Percentiles rank a stretch among this genome's conserved stretches.
Conservation (phyloP, 139 green algal species). For the Micractinium sp. region DNA sequence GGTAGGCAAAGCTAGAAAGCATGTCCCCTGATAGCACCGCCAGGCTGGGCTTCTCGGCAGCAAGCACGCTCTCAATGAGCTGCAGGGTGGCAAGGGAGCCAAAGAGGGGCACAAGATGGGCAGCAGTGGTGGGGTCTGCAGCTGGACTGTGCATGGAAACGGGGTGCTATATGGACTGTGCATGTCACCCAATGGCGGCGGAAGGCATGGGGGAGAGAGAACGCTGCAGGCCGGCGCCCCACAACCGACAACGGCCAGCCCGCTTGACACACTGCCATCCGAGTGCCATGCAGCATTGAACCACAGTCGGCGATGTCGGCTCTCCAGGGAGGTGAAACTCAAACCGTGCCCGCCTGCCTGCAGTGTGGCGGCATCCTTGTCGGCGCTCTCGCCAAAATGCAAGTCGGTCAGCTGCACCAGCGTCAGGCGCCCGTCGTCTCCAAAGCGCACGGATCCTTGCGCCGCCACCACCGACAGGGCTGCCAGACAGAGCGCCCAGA, state of each 20-base stretch:
- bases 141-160: background rate
- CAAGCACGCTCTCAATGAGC: background rate
- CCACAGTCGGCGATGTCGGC: too few relatives aligned
- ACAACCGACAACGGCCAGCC: background rate
- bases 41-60: constrained; percentile 13
- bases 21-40: constrained; percentile 18
- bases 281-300: background rate
- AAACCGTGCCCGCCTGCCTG: background rate
- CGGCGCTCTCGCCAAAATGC: constrained; percentile 15
- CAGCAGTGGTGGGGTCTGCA: too few relatives aligned
- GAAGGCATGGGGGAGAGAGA: background rate
- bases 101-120: background rate
- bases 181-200: background rate
- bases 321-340: background rate
- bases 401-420: constrained; percentile 37
- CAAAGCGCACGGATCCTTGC: background rate
- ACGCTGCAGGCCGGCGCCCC: too few relatives aligned
- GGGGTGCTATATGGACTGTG: background rate
- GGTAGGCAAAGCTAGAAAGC: constrained; percentile 22
- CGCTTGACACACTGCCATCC: background rate
- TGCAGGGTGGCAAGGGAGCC: background rate
- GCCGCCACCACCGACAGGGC: background rate
- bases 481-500: background rate
- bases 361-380: background rate
- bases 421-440: background rate